Base-by-base conservation (phyloP, 768 basidiomycete genomes). In the Pisolithus marmoratus region DNA sequence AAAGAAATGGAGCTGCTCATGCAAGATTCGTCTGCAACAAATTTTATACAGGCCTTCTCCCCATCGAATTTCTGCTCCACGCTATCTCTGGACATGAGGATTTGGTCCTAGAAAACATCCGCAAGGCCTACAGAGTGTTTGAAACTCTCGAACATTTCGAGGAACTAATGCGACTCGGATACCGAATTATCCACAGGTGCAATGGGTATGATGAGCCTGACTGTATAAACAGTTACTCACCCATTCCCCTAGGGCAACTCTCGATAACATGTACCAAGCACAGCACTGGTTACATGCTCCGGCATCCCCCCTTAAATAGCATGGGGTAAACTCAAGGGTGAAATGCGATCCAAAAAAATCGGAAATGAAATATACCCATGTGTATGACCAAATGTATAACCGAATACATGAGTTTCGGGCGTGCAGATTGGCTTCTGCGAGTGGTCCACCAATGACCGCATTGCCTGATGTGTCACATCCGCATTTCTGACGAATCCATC, bases 81-180 rank as follows among this genome's bases (percentile, higher is more conserved):
- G 96, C 96, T 50, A 97, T 99, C 59, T 96, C 94, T 14, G 96
- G 96, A 52, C 87, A 96, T 61, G 96, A 98, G 73, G 96, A 96
- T 70, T 72, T 99, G 48, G 95, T 99, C 62, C 76, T 95, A 27
- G 90, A 82, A 0, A 73, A 72, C 31, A 75, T 84, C 31, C 82
- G 95, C 44, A 78, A 78, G 58, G 74, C 74, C 38, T 83, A 85
- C 57, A 88, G 88, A 41, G 85, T 99, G 83, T 90, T 83, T 53
- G 89, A 86, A 48, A 95, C 90, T 1, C 65, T 89, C 40, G 84
- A 87, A 54, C 76, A 80, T 34, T 76, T 81, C 36, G 79, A 77
- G 8, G 89, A n/a, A n/a, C n/a, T n/a, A 90, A 60, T 90, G 86
- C 86, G 87, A 90, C 58, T 80, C 76, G 45, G 75, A 85, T 45